Percentiles rank a stretch among this genome's conserved stretches.
These are phyloP conservation scores for Acmispon strigosus DNA, from an alignment of 306 rosid species.

Conservation along the genomic window DNA sequence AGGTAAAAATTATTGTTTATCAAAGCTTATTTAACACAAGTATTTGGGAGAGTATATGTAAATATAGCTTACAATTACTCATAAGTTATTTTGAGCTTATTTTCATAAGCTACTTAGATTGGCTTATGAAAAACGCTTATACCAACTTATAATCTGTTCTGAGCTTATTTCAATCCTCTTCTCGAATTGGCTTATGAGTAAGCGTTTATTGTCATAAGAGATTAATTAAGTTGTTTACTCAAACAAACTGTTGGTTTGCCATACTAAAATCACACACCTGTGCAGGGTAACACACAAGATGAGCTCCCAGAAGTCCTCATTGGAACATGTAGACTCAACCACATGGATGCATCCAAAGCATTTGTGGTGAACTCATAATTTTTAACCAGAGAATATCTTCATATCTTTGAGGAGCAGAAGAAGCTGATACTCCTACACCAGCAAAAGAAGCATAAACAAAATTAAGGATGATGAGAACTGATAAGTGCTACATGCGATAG, in stretches of 20 bases:
- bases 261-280: not conserved
- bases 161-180: too few relatives aligned
- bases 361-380: conserved; percentile 29
- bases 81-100: too few relatives aligned
- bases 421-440: not conserved
- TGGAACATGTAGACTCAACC: conserved; percentile 79
- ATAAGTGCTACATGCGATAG: not conserved
- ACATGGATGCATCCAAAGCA: conserved; percentile 67
- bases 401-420: conserved; percentile 11
- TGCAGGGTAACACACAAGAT: conserved; percentile 69
- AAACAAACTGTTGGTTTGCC: too few relatives aligned
- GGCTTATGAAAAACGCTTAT: too few relatives aligned
- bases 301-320: conserved; percentile 82
- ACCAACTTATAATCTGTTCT: too few relatives aligned
- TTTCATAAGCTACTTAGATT: too few relatives aligned
- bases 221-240: too few relatives aligned
- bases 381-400: not conserved
- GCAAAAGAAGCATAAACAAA: not conserved
- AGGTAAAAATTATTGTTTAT: conserved; percentile 59
- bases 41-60: too few relatives aligned
- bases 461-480: not conserved
- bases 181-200: too few relatives aligned
- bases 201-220: not conserved
- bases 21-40: too few relatives aligned
- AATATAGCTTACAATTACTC: too few relatives aligned